Conservation (phyloP, 441 rosid species). For the Aquilaria agallochum region DNA sequence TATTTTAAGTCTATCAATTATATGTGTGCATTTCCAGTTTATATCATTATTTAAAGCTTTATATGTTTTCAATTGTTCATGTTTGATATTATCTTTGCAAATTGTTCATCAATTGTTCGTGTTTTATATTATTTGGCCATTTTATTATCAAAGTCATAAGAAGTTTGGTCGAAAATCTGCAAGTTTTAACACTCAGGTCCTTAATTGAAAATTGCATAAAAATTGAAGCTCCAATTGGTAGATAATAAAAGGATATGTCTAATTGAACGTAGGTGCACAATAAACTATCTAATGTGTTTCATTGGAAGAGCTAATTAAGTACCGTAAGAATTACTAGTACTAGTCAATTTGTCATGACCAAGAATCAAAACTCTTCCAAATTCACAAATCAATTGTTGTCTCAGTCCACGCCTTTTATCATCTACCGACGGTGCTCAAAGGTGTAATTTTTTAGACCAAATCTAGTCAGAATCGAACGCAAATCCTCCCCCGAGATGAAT, state of each 20-base stretch:
- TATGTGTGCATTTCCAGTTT: no score
- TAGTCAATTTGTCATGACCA: conserved; percentile 32
- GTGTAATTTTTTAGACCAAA: conserved; percentile 33
- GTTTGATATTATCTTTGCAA: no score
- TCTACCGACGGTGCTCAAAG: conserved; percentile 33
- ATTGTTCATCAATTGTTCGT: no score
- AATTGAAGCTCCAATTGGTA: not conserved
- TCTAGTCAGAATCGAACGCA: conserved; percentile 32
- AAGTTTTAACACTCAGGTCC: not conserved
- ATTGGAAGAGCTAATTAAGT: not conserved
- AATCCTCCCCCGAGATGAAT: conserved; percentile 43
- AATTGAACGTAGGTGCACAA: conserved; percentile 5
- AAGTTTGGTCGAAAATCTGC: not conserved
- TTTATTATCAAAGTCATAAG: no score
- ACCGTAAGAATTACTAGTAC: not conserved
- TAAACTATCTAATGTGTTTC: conserved; percentile 9
- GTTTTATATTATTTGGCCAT: no score
- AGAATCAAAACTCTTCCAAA: conserved; percentile 39
- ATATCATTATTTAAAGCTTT: no score
- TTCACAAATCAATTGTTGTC: conserved; percentile 55
- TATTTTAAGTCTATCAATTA: no score
- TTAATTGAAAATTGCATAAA: not conserved
- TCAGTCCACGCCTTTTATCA: conserved; percentile 44
- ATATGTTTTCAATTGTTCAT: no score
- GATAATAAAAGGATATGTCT: not conserved